phyloP scores from a whole-genome alignment of 2,329 filamentous ascomycete genomes.

The Septoria petroselini region DNA sequence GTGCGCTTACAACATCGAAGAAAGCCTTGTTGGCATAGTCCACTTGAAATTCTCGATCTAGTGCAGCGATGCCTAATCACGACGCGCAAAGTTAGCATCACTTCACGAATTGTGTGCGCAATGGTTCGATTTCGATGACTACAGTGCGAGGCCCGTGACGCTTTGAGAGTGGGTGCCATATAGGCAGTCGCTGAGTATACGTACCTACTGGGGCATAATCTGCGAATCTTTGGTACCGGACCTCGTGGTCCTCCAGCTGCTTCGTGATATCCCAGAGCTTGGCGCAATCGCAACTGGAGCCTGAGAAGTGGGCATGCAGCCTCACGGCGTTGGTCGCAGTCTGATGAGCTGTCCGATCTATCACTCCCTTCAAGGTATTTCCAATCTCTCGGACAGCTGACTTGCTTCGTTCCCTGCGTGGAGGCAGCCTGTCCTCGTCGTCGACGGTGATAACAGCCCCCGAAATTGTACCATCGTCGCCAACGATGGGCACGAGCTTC shows the following conservation, averaged over 20 bases:
- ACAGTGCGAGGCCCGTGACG: too few species aligned
- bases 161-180: too few species aligned
- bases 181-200: too few species aligned
- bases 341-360: conserved; percentile 19
- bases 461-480: conserved; percentile 18
- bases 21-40: conserved; percentile 27
- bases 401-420: conserved; percentile 21
- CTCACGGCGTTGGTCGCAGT: conserved; percentile 19
- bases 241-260: conserved; percentile 19
- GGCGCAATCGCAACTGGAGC: conserved; percentile 21
- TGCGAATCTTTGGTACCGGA: conserved; percentile 23
- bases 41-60: conserved; percentile 17
- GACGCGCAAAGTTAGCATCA: too few species aligned
- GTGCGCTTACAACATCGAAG: conserved; percentile 20
- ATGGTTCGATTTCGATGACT: too few species aligned
- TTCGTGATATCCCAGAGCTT: conserved; percentile 20
- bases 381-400: conserved; percentile 20
- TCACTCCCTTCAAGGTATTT: conserved; percentile 17
- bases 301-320: conserved; percentile 22
- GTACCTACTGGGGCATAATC: conserved; percentile 22
- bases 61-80: conserved; percentile 3
- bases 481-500: conserved; percentile 24
- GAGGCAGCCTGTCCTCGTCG: conserved; percentile 21
- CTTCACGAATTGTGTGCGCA: too few species aligned
- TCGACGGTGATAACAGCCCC: conserved; percentile 22